Percentiles rank a stretch among this genome's conserved stretches.
Conservation (phyloP, 1,284 basidiomycete species). For the Leccinum variabile region DNA sequence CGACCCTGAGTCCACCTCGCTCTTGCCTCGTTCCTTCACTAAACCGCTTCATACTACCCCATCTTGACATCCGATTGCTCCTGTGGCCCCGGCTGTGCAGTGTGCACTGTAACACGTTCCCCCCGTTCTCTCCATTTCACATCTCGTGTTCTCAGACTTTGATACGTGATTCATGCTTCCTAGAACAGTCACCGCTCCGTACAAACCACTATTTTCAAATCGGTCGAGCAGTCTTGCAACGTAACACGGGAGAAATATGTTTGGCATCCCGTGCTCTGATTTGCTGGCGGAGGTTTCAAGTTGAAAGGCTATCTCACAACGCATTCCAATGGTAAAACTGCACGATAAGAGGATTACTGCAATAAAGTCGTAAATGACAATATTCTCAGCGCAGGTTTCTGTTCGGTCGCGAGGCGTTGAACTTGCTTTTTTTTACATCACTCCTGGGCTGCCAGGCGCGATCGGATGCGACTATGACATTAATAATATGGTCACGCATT, state of each 20-base stretch:
- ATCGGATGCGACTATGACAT: background rate
- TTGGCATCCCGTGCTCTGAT: background rate
- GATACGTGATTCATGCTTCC: background rate
- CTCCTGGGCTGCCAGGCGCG: background rate
- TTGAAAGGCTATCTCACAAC: background rate
- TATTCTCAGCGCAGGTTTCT: background rate
- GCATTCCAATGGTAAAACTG: background rate
- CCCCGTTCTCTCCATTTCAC: slow-evolving; percentile 1
- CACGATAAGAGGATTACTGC: background rate
- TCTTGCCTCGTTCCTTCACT: slow-evolving; percentile 18
- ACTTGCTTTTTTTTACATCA: background rate
- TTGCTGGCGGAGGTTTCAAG: background rate
- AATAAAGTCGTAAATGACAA: background rate
- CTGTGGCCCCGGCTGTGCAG: background rate
- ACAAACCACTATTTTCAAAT: background rate
- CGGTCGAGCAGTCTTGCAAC: background rate
- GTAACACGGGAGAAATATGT: background rate
- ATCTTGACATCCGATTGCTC: slow-evolving; percentile 17
- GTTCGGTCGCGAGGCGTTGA: background rate
- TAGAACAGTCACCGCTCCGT: slow-evolving; percentile 5
- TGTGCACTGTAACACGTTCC: slow-evolving; percentile 14
- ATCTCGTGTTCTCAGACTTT: background rate
- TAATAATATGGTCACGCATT: background rate
- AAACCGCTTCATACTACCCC: slow-evolving; percentile 15
- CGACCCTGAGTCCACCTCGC: slow-evolving; percentile 14